Percentiles rank a stretch among this genome's conserved stretches.
phyloP scores from a whole-genome alignment of 2,329 filamentous ascomycete genomes.

The Fusarium nygamai region DNA sequence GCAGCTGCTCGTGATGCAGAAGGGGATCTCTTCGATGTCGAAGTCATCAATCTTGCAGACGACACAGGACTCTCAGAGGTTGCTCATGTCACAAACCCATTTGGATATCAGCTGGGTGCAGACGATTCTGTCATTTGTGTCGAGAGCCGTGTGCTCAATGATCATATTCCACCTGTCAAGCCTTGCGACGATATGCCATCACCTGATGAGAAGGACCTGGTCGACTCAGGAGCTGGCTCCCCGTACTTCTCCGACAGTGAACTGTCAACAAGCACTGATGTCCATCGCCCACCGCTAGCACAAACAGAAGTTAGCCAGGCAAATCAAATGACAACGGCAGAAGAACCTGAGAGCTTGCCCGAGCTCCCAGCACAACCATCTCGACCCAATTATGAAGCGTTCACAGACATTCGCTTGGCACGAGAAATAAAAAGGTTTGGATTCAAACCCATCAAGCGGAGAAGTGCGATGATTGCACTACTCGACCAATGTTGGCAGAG shows the following conservation, averaged over 20 bases:
- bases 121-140: background rate
- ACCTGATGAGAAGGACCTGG: background rate
- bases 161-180: slow-evolving; percentile 35
- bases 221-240: slow-evolving; percentile 5
- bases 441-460: slow-evolving; percentile 76
- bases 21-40: slow-evolving; percentile 71
- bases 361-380: slow-evolving; percentile 7
- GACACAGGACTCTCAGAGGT: slow-evolving; percentile 43
- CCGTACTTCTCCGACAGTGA: slow-evolving; percentile 37
- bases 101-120: slow-evolving; percentile 48
- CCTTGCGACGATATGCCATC: slow-evolving; percentile 40
- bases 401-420: slow-evolving; percentile 70
- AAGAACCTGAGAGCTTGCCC: background rate
- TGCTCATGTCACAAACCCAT: slow-evolving; percentile 48
- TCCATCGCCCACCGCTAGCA: background rate
- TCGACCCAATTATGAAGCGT: slow-evolving; percentile 68
- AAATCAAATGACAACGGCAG: background rate
- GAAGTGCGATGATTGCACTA: slow-evolving; percentile 75
- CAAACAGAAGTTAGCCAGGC: background rate
- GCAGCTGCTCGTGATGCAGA: slow-evolving; percentile 73
- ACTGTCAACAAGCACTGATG: slow-evolving; percentile 25
- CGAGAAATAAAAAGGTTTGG: slow-evolving; percentile 72
- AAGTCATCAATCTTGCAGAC: slow-evolving; percentile 68
- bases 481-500: slow-evolving; percentile 77
- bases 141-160: background rate